Base-by-base conservation (phyloP, 2,329 filamentous ascomycete genomes). In the Hypoxylon sp. region DNA sequence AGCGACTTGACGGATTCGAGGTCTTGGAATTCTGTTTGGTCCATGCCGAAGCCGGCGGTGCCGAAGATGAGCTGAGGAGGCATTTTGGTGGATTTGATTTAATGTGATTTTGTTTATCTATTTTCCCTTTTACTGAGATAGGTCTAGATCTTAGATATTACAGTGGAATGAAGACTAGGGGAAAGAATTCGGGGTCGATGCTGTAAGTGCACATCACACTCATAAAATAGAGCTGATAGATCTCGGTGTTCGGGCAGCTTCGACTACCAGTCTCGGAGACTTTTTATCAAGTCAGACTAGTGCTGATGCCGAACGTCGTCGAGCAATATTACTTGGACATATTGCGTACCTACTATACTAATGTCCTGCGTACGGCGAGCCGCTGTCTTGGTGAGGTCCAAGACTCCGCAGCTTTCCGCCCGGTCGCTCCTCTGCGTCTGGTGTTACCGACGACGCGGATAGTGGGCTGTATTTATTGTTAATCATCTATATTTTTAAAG, bases 41-140 rank as follows among this genome's bases (percentile, higher is more conserved):
- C 69, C 73, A 78, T 75, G 8, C 75, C 76, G 42, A 78, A 70
- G 3, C 63, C 39, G 8, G 73, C 73, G 2, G 76, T 76, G 10
- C 76, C 77, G 46, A 78, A 78, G 5, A 78, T 67, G 37, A 78
- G 61, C 17, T 75, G 71, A 1, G 77, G 75, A 3, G 72, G 26
- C 74, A 78, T 77, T 24, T 55, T 59, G 19, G 19, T 22, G 19
- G 19, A 3, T 3, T 22, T 22, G 19, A 22, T 22, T 31, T 42
- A 5, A 2, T 14, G 26, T 19, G 19, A 4, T 33, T 35, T 11
- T 33, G 6, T 3, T 51, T 10, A 31, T 17, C 2, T 50, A 3
- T 5, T 50, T 29, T n/a, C 31, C 13, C 13, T n/a, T 17, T 19
- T 31, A n/a, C n/a, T n/a, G n/a, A n/a, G n/a, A n/a, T n/a, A n/a